Conservation (phyloP, 192 early-diverging fungal genomes). For the Linnemannia elongata region DNA sequence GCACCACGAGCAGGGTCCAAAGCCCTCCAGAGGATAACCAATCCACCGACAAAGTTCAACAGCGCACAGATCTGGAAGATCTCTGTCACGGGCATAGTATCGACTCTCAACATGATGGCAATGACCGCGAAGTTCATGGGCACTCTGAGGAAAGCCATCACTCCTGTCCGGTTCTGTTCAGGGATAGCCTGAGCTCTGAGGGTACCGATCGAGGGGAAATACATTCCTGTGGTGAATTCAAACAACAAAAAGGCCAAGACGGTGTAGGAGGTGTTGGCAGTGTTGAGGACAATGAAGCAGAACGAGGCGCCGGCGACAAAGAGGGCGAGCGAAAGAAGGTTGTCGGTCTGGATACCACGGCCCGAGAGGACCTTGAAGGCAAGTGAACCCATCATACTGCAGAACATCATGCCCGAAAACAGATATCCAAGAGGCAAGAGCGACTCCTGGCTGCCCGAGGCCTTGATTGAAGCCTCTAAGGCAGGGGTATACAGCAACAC, state of each 20-base stretch:
- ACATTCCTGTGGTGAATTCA: slow-evolving; percentile 69
- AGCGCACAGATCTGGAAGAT: slow-evolving; percentile 70
- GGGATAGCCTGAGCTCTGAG: slow-evolving; percentile 67
- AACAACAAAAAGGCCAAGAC: slow-evolving; percentile 65
- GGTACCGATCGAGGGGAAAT: slow-evolving; percentile 67
- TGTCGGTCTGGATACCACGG: slow-evolving; percentile 35
- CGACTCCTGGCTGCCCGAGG: slow-evolving; percentile 4
- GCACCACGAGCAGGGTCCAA: slow-evolving; percentile 35
- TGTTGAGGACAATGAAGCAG: slow-evolving; percentile 46
- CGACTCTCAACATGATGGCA: slow-evolving; percentile 61
- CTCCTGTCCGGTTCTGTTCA: slow-evolving; percentile 67
- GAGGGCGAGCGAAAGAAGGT: slow-evolving; percentile 55
- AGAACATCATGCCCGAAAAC: slow-evolving; percentile 68
- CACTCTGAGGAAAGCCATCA: slow-evolving; percentile 73
- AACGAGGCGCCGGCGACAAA: slow-evolving; percentile 56
- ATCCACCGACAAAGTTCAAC: slow-evolving; percentile 57
- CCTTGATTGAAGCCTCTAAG: slow-evolving; percentile 57
- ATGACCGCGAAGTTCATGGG: slow-evolving; percentile 73
- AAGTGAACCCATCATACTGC: slow-evolving; percentile 66
- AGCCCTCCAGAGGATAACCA: slow-evolving; percentile 41
- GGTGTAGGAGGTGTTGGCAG: slow-evolving; percentile 27
- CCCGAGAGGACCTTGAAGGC: slow-evolving; percentile 55
- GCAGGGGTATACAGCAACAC: slow-evolving; percentile 72
- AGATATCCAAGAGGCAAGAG: slow-evolving; percentile 64
- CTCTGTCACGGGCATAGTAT: slow-evolving; percentile 47